Evolutionary conservation across 768 basidiomycete genomes (phyloP).

Genomic region (Harrya chromipes): DNA sequence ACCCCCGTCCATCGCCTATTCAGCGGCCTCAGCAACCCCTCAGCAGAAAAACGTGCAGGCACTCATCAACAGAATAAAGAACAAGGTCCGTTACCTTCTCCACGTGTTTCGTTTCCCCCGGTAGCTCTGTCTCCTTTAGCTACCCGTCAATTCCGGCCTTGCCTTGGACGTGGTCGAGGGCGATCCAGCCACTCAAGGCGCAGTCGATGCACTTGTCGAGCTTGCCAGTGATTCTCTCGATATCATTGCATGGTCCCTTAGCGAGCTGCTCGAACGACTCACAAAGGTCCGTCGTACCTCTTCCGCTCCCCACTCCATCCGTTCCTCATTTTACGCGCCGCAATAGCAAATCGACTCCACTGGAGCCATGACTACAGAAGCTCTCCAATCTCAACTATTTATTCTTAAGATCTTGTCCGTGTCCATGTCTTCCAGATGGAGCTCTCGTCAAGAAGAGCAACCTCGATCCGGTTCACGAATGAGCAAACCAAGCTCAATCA

Average conservation of each 20-base stretch:
- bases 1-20: slow-evolving; percentile 37
- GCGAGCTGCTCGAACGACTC: slow-evolving; percentile 74
- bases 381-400: slow-evolving; percentile 84
- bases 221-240: slow-evolving; percentile 75
- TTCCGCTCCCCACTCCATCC: not conserved
- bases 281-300: slow-evolving; percentile 54
- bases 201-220: slow-evolving; percentile 76
- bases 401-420: slow-evolving; percentile 77
- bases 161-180: slow-evolving; percentile 69
- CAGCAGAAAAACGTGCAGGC: slow-evolving; percentile 83
- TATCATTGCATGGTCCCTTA: slow-evolving; percentile 74
- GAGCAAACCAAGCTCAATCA: slow-evolving; percentile 35
- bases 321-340: slow-evolving; percentile 12
- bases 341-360: slow-evolving; percentile 51
- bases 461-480: slow-evolving; percentile 41
- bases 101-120: not conserved
- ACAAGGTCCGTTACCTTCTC: slow-evolving; percentile 53
- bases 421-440: slow-evolving; percentile 78
- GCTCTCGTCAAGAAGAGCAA: slow-evolving; percentile 38
- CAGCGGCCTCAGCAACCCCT: slow-evolving; percentile 45
- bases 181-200: slow-evolving; percentile 71
- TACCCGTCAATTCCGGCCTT: slow-evolving; percentile 82
- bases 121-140: slow-evolving; percentile 39
- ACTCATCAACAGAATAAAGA: slow-evolving; percentile 75
- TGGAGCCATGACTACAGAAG: slow-evolving; percentile 58